Evolutionary conservation across 148 eudicot species (phyloP), one percentile per base, ranked within the genome.

Genomic region (Camellia sinensis): DNA sequence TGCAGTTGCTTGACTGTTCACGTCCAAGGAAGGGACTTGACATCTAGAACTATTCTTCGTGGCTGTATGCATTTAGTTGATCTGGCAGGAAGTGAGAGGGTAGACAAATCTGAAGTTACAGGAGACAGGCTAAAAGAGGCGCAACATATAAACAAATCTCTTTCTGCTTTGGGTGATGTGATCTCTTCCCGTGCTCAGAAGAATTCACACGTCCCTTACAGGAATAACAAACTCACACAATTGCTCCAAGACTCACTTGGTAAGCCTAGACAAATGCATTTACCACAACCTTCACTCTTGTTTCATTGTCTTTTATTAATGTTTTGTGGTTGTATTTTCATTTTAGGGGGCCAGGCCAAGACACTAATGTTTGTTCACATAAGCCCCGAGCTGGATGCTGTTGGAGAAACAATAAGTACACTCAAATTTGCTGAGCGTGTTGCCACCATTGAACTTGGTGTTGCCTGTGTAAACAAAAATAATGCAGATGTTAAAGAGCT

Each of bases 51-150:
- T 40, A 79, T 87, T 78, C 89, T 93, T 67, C 99, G 97, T 67
- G 99, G 99, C 22, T 93, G 97, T 82, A 96, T 96, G 99, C 99
- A 96, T 88, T 86, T 96, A 77, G 99, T 96, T 78, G 99, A 96
- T 88, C 84, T 96, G 71, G 99, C 99, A 5, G 99, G 99, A 52
- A 96, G 99, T 85, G 99, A 96, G 88, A 90, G 97, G 81, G 99
- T 94, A n/a, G 91, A 96, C 79, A 96, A 96, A 86, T 96, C 99
- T 69, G 99, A 93, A 88, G 99, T 89, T 70, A 92, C 94, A 2
- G 98, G 99, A 76, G 98, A 96, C 79, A 93, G 99, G 79, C 87
- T 96, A 37, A 96, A 96, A 84, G 99, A 96, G 86, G 99, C 98
- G 12, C 98, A 93, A 72, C 99, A 96, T 82, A 96, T 96, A 37